A percentile compares a stretch with the other conserved stretches of the same genome.
Evolutionary conservation across 2,329 filamentous ascomycete genomes (phyloP).

Genomic region (Alternaria incomplexa): DNA sequence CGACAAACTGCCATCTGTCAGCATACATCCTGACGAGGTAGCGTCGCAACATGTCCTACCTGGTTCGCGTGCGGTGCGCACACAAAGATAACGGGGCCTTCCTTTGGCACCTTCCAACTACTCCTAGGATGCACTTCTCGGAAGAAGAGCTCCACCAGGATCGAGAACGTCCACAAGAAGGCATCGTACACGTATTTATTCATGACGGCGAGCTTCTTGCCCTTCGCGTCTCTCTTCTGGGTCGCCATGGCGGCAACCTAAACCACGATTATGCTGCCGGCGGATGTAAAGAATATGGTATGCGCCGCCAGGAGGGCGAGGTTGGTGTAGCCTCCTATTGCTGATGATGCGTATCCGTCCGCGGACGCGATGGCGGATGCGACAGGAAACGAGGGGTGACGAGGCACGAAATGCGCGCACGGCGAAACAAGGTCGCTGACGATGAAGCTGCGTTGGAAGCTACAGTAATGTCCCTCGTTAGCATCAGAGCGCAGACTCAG

Average conservation of each 20-base stretch:
- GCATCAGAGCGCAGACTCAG: background rate
- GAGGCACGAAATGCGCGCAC: constrained; percentile 13
- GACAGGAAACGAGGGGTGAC: constrained; percentile 21
- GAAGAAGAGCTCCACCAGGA: constrained; percentile 96
- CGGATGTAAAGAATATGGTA: background rate
- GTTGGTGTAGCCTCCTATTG: constrained; percentile 11
- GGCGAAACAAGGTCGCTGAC: constrained; percentile 13
- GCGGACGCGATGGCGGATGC: constrained; percentile 6
- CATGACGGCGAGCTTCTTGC: constrained; percentile 59
- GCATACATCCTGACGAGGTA: background rate
- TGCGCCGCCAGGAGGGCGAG: background rate
- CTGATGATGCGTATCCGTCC: constrained; percentile 10
- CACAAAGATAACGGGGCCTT: constrained; percentile 91
- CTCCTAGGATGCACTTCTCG: constrained; percentile 94
- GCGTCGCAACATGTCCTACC: constrained; percentile 18
- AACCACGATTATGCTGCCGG: background rate
- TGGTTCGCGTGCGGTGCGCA: constrained; percentile 92
- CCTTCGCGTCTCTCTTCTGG: constrained; percentile 24
- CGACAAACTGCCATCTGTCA: constrained; percentile 74
- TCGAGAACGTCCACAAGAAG: constrained; percentile 77
- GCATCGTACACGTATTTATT: constrained; percentile 77
- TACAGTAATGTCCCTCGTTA: background rate
- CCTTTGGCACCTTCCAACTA: constrained; percentile 90
- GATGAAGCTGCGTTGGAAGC: background rate
- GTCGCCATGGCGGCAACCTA: constrained; percentile 18